phyloP scores from a whole-genome alignment of 2,329 filamentous ascomycete genomes.

The Colletotrichum zoysiae region DNA sequence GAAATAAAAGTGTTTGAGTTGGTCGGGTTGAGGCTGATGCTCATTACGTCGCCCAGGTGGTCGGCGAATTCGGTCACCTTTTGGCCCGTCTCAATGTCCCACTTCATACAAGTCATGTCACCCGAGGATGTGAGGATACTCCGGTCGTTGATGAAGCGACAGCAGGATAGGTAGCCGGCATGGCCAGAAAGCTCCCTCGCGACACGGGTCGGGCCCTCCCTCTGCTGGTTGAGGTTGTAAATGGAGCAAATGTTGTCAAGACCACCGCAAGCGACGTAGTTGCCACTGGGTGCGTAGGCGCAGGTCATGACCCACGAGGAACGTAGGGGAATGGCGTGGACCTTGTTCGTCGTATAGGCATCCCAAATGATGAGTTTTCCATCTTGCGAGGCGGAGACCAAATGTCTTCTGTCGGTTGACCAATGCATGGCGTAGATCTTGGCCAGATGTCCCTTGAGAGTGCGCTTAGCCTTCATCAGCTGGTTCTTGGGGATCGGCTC shows the following conservation, averaged over 20 bases:
- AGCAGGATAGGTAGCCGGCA: conserved; percentile 97
- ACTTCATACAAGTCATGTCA: conserved; percentile 99
- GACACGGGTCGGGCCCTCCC: conserved; percentile 96
- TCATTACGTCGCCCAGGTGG: conserved; percentile 99
- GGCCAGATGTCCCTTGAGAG: conserved; percentile 95
- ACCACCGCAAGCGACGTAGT: conserved; percentile 98
- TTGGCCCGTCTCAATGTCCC: conserved; percentile 98
- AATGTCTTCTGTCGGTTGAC: conserved; percentile 97
- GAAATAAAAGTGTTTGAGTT: conserved; percentile 99
- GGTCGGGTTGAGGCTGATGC: conserved; percentile 98
- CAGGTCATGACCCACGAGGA: conserved; percentile 99
- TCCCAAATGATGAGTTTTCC: conserved; percentile 99
- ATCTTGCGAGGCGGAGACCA: conserved; percentile 98
- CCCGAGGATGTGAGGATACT: conserved; percentile 98
- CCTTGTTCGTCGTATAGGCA: conserved; percentile 99
- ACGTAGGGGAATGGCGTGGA: conserved; percentile 95
- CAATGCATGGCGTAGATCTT: conserved; percentile 99
- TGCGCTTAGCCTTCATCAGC: conserved; percentile 97
- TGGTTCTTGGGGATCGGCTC: conserved; percentile 90
- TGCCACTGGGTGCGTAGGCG: conserved; percentile 97
- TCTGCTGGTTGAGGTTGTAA: conserved; percentile 94
- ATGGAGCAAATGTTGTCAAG: conserved; percentile 99
- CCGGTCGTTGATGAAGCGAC: conserved; percentile 98
- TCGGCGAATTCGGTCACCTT: conserved; percentile 99
- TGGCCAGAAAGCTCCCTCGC: conserved; percentile 96